Conservation (phyloP, 257 asterid genomes). For the Solanum commersonii region DNA sequence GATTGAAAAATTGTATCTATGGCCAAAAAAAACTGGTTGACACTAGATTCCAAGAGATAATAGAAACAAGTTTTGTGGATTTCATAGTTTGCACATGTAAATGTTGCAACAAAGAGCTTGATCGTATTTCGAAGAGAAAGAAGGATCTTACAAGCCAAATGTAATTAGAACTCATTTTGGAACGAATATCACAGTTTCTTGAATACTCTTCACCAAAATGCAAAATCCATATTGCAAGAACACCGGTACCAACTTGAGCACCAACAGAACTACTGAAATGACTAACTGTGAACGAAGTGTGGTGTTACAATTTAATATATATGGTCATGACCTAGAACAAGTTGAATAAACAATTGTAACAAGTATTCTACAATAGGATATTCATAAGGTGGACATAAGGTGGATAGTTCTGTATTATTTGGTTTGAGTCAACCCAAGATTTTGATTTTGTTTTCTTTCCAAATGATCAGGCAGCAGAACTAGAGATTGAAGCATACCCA, state of each 20-base stretch:
- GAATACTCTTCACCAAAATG: not conserved
- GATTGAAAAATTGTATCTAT: not conserved
- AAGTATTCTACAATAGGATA: not conserved
- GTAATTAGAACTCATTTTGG: not conserved
- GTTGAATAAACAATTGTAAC: not conserved
- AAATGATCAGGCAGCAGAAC: slow-evolving; percentile 76
- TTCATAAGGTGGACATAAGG: not conserved
- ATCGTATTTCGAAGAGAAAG: not conserved
- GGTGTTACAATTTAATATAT: not conserved
- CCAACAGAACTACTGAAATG: not conserved
- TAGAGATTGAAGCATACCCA: slow-evolving; percentile 98
- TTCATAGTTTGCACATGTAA: not conserved
- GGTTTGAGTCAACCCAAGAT: not conserved
- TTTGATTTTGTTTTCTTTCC: not conserved
- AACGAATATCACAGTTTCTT: not conserved
- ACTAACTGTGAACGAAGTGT: not conserved
- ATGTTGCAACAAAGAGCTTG: not conserved
- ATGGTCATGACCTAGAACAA: not conserved
- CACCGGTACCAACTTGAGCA: not conserved
- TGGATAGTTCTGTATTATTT: not conserved
- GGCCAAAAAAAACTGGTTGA: not conserved
- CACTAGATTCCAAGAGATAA: not conserved
- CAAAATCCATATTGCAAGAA: not conserved
- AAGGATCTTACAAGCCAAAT: not conserved
- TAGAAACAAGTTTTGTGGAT: not conserved